Percentiles rank a stretch among this genome's conserved stretches.
phyloP scores from a whole-genome alignment of 2,329 filamentous ascomycete species.

The Fonsecaea multimorphosa region DNA sequence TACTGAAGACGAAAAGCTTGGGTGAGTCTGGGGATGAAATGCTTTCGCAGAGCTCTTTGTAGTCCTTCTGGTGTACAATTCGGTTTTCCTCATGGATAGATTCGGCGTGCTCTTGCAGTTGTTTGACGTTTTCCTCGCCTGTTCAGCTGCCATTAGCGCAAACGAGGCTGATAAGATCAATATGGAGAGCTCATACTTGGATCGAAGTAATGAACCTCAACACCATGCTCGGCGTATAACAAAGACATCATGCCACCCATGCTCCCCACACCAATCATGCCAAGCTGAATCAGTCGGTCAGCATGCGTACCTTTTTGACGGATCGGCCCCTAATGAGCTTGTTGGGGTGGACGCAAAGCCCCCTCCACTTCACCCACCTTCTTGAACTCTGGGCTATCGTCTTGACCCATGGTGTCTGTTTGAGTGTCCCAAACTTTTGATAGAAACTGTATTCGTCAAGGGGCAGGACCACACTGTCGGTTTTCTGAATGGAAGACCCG shows the following conservation, averaged over 20 bases:
- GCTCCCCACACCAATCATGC: slow-evolving; percentile 56
- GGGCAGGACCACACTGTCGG: not conserved
- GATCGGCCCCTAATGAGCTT: not conserved
- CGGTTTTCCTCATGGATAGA: slow-evolving; percentile 42
- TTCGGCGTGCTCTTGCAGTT: not conserved
- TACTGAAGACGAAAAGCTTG: slow-evolving; percentile 60
- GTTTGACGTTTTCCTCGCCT: not conserved
- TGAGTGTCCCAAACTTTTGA: not conserved
- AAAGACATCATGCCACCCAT: slow-evolving; percentile 68
- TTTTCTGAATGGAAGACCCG: not conserved
- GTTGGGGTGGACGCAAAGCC: not conserved
- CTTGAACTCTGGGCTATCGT: slow-evolving; percentile 23
- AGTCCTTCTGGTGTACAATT: slow-evolving; percentile 49
- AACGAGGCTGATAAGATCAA: slow-evolving; percentile 48
- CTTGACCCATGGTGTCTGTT: slow-evolving; percentile 14
- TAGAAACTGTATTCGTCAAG: not conserved
- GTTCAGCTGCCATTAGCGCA: not conserved
- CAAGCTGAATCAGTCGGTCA: slow-evolving; percentile 27
- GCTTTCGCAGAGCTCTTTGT: slow-evolving; percentile 58
- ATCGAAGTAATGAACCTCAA: slow-evolving; percentile 42
- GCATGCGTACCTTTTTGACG: not conserved
- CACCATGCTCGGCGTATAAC: slow-evolving; percentile 63
- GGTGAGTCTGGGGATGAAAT: slow-evolving; percentile 49
- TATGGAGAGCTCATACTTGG: not conserved
- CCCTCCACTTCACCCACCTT: slow-evolving; percentile 14